phyloP scores from a whole-genome alignment of 2,329 filamentous ascomycete species.

The Neoascochyta sp. region DNA sequence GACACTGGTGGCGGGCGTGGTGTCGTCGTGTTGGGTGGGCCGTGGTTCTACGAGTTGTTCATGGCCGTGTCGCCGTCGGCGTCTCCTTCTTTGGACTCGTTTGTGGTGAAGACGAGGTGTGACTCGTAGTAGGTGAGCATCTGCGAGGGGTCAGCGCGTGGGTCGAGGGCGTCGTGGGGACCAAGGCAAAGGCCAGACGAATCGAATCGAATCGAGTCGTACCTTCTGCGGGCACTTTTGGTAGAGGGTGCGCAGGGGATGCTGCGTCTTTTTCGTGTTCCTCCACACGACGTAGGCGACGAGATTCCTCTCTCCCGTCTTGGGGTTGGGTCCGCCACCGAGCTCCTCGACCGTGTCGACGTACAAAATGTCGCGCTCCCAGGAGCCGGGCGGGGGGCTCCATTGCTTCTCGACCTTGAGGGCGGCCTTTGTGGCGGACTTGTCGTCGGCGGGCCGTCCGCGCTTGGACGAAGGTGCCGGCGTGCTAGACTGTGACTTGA shows the following conservation, averaged over 20 bases:
- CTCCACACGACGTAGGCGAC: conserved; percentile 72
- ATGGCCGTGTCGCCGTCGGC: conserved; percentile 12
- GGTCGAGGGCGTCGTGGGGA: neutral
- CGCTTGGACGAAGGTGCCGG: conserved; percentile 23
- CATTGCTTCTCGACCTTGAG: conserved; percentile 55
- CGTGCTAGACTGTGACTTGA: conserved; percentile 21
- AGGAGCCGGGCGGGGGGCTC: conserved; percentile 67
- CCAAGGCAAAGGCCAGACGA: too few species aligned
- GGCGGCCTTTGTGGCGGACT: too few species aligned
- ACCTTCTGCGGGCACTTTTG: conserved; percentile 75
- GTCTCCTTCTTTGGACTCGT: conserved; percentile 9
- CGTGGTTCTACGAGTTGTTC: too few species aligned
- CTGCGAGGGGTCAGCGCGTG: conserved; percentile 10
- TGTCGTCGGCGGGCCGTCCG: conserved; percentile 22
- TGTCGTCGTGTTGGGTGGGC: too few species aligned
- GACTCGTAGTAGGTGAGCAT: conserved; percentile 51
- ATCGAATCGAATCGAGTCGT: neutral
- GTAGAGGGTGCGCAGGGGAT: conserved; percentile 65
- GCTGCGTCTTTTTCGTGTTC: conserved; percentile 69
- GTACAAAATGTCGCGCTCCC: conserved; percentile 68
- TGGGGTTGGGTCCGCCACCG: conserved; percentile 40
- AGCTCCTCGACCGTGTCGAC: conserved; percentile 73
- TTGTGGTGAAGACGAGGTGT: conserved; percentile 39
- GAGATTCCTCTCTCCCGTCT: conserved; percentile 49
- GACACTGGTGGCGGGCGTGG: too few species aligned